Evolutionary conservation across 345 rosid species (phyloP), one percentile per base, ranked within the genome.

Genomic region (Bruguiera sexangula): DNA sequence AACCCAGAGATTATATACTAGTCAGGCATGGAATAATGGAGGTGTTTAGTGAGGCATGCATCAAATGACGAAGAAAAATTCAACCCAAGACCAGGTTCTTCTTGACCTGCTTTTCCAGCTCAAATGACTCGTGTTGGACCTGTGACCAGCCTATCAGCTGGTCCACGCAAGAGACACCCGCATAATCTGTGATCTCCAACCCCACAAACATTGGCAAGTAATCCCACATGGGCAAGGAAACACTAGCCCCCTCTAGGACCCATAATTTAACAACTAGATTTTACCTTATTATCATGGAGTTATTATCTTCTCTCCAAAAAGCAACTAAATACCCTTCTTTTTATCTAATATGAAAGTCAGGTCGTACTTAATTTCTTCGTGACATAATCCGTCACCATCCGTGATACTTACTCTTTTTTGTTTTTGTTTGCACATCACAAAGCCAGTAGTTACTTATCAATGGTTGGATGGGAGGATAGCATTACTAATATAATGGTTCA

Each of bases 101-200:
- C 66, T 58, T 36, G 60, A 51, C 70, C 56, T 48, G n/a, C 74
- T 43, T 77, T 77, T 75, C 68, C 82, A 75, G 75, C 75, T 76
- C 60, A 72, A 65, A 46, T 68, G 75, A 29, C 72, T 73, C 31
- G 62, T 53, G 21, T 54, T 66, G 52, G 59, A 48, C 70, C 46
- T 55, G 16, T 43, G 48, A 59, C 50, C 62, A 57, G 29, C 56
- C 70, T 27, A 70, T 67, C 36, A 34, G 32, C 9, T 21, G 39
- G 36, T 58, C 6, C n/a, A 31, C 24, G 29, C 32, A 60, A 69
- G 24, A 51, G 18, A 15, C 37, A 61, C 21, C 29, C 43, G n/a
- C 19, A 57, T n/a, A 13, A 26, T 22, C 53, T 34, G 62, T 69
- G 66, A 69, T 50, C 78, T 73, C 72, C 71, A 68, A 64, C 37